Percentiles rank a stretch among this genome's conserved stretches.
Conservation (phyloP, 306 rosid species). For the Cucurbita argyrosperma region DNA sequence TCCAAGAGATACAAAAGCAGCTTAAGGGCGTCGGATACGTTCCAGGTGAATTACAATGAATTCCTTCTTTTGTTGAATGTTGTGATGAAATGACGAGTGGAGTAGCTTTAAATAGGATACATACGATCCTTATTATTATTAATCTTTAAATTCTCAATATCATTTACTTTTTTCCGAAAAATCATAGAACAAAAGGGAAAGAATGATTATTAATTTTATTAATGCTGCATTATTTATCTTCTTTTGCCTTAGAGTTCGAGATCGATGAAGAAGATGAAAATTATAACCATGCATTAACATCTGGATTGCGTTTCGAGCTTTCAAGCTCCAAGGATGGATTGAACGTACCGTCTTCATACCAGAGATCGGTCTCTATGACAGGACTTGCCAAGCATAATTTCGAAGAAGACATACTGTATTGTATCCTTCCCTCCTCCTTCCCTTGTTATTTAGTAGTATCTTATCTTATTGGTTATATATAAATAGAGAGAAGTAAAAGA, state of each 20-base stretch:
- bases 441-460: not conserved
- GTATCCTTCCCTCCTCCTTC: slow-evolving; percentile 29
- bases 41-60: slow-evolving; percentile 22
- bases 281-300: not conserved
- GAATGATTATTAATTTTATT: not conserved
- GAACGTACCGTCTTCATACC: slow-evolving; percentile 19
- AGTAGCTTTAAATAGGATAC: not conserved
- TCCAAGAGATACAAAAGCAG: slow-evolving; percentile 32
- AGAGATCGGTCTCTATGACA: slow-evolving; percentile 15
- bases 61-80: not conserved
- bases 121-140: not conserved
- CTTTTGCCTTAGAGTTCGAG: slow-evolving; percentile 24
- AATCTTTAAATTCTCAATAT: not conserved
- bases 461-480: not conserved
- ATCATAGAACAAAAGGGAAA: not conserved
- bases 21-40: slow-evolving; percentile 35
- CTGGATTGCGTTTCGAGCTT: slow-evolving; percentile 3
- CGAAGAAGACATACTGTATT: slow-evolving; percentile 64
- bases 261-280: slow-evolving; percentile 33
- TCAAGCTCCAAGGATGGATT: slow-evolving; percentile 10
- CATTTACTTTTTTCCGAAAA: not conserved
- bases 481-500: not conserved
- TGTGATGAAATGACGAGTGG: not conserved
- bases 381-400: slow-evolving; percentile 22
- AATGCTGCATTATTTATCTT: not conserved